Base-by-base conservation (phyloP, 2,329 filamentous ascomycete species). In the Talaromyces sp. region DNA sequence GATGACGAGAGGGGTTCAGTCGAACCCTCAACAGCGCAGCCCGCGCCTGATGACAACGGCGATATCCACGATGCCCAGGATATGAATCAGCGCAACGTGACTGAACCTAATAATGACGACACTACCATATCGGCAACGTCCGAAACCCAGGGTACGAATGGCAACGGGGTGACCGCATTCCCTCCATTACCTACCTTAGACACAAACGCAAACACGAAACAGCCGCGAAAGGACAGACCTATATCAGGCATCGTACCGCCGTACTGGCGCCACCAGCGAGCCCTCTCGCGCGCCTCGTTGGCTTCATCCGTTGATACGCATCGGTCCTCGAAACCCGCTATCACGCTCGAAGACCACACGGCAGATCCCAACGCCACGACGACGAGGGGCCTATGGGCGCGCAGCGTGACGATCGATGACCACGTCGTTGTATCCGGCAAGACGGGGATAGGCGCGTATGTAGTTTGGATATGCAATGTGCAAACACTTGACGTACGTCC, bases 391-490 rank as follows among this genome's bases (percentile, higher is more conserved):
- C 79, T 87, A 61, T 89, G 86, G 86, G 86, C 86, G 8, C 82
- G 80, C 58, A 81, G 82, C 62, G 86, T 88, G 44, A 78, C 80
- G 6, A 84, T 89, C 59, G 82, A 86, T 62, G 85, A 87, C 70
- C 83, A 87, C 76, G 81, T 83, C 37, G 80, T 88, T 66, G 82
- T 89, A 33, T 81, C 82, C 65, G 86, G 85, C 8, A 82, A 79
- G 58, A 79, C 82, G 3, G 83, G 83, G 5, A 78, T 88, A 55
- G 93, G 93, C n/a, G 90, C 93, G 1, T 99, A 98, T 78, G 91
- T 97, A 1, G 92, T 96, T 7, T 99, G 91, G 91, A 95, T 92
- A 72, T 92, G 95, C 70, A 86, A 84, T 55, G 91, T 99, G 50
- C 88, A 95, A 74, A 97, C 92, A 3, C 79, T 98, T 58, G 89